A percentile compares a stretch with the other conserved stretches of the same genome.
These are phyloP conservation scores for Annulohypoxylon moriforme DNA, from an alignment of 495 filamentous ascomycete species.

Conservation along the genomic window DNA sequence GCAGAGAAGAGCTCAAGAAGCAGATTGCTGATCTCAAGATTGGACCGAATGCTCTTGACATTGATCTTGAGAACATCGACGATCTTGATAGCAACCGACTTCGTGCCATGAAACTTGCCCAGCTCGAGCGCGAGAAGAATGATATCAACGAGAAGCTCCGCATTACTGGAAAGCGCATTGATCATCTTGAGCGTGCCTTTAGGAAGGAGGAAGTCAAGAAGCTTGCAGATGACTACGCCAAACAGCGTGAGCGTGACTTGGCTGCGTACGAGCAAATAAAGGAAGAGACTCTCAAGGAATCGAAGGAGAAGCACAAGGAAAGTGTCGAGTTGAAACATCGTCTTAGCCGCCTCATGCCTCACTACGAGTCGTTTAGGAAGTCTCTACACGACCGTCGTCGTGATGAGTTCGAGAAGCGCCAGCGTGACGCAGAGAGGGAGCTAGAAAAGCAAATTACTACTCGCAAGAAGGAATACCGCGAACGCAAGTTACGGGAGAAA, in stretches of 20 bases:
- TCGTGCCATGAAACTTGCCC: conserved; percentile 91
- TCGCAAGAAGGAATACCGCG: conserved; percentile 83
- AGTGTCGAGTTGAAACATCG: conserved; percentile 93
- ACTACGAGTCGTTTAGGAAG: conserved; percentile 83
- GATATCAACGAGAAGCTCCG: conserved; percentile 88
- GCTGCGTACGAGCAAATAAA: conserved; percentile 82
- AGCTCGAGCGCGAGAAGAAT: conserved; percentile 98
- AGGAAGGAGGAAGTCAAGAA: conserved; percentile 95
- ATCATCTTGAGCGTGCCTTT: conserved; percentile 97
- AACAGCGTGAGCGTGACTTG: conserved; percentile 82
- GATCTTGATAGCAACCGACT: conserved; percentile 90
- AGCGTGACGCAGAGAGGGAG: conserved; percentile 87
- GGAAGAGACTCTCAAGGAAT: conserved; percentile 78
- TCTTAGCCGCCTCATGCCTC: conserved; percentile 79
- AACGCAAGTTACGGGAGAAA: conserved; percentile 78
- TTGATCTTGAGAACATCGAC: conserved; percentile 77
- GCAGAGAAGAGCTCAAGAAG: conserved; percentile 92
- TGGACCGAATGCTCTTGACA: conserved; percentile 79
- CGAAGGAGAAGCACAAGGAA: conserved; percentile 86
- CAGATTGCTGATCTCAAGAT: conserved; percentile 94
- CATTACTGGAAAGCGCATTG: conserved; percentile 93
- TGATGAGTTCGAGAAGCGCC: conserved; percentile 94
- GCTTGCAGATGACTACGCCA: conserved; percentile 84
- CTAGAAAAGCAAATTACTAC: conserved; percentile 88
- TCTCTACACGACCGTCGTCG: conserved; percentile 85